Percentiles rank a stretch among this genome's conserved stretches.
These are phyloP conservation scores for Amoebophrya sp. DNA, from an alignment of 169 alveolate genomes.

Conservation along the genomic window DNA sequence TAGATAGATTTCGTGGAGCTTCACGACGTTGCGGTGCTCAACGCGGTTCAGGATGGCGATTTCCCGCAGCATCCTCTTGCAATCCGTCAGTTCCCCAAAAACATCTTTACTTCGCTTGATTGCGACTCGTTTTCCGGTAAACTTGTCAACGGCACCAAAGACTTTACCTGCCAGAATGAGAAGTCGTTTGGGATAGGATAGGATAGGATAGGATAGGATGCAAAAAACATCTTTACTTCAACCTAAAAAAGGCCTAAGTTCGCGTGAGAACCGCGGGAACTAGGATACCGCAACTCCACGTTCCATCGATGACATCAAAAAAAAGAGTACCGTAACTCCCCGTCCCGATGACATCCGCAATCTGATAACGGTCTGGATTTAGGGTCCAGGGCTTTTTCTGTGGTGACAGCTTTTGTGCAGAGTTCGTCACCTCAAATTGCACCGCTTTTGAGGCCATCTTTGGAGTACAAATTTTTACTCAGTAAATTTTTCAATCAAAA, in stretches of 20 bases:
- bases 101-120: slow-evolving; percentile 78
- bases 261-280: no score
- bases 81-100: slow-evolving; percentile 81
- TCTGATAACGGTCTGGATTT: slow-evolving; percentile 61
- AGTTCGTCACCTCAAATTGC: neutral
- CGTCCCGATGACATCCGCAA: slow-evolving; percentile 68
- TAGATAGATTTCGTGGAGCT: slow-evolving; percentile 66
- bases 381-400: neutral
- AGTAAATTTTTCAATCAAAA: no score
- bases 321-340: slow-evolving; percentile 78
- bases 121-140: slow-evolving; percentile 68
- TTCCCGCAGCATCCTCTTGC: slow-evolving; percentile 82
- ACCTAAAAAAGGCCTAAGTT: no score
- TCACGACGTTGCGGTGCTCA: slow-evolving; percentile 75
- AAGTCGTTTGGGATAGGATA: no score
- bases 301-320: no score
- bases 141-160: neutral
- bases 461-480: no score
- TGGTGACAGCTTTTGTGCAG: neutral
- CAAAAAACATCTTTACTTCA: no score
- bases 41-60: slow-evolving; percentile 75
- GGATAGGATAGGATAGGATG: no score
- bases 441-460: neutral
- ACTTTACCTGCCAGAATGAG: slow-evolving; percentile 55
- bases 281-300: no score